A percentile compares a stretch with the other conserved stretches of the same genome.
phyloP scores from a whole-genome alignment of 352 stramenopile genomes.

The Pythium scleroteichum region DNA sequence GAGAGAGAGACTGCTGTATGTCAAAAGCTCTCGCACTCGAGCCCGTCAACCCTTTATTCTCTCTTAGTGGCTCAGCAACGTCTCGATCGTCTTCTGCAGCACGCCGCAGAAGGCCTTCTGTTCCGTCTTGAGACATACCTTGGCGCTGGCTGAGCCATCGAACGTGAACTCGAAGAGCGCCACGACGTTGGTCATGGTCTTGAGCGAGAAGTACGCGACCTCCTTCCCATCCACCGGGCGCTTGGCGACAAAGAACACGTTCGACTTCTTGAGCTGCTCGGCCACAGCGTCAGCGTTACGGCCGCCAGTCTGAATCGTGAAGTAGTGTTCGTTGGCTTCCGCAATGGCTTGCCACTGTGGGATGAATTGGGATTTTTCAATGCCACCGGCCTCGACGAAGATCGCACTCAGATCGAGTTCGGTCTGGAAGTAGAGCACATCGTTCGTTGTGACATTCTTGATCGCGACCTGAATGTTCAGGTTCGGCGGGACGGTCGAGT shows the following conservation, averaged over 20 bases:
- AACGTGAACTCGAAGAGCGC: constrained; percentile 96
- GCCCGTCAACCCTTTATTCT: no score
- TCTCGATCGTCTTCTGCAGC: constrained; percentile 90
- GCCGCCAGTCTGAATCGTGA: constrained; percentile 72
- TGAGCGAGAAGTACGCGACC: constrained; percentile 95
- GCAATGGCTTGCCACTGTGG: constrained; percentile 95
- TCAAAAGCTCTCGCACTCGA: no score
- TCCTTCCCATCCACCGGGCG: constrained; percentile 93
- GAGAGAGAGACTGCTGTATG: constrained; percentile 4
- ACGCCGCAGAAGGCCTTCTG: constrained; percentile 88
- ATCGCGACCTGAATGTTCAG: constrained; percentile 94
- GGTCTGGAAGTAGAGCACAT: constrained; percentile 96
- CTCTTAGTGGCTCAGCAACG: constrained; percentile 45
- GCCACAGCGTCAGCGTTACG: constrained; percentile 84
- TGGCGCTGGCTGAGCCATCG: constrained; percentile 89
- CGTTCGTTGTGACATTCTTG: constrained; percentile 95
- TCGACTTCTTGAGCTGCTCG: constrained; percentile 84
- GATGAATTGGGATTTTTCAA: constrained; percentile 95
- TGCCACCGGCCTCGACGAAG: constrained; percentile 82
- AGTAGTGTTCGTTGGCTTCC: constrained; percentile 95
- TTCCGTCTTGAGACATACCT: constrained; percentile 95
- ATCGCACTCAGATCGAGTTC: constrained; percentile 91
- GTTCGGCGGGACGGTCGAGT: constrained; percentile 69
- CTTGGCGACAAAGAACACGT: constrained; percentile 95
- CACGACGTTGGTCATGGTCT: constrained; percentile 91